A percentile compares a stretch with the other conserved stretches of the same genome.
phyloP scores from a whole-genome alignment of 306 rosid genomes.

The Crataegus laevigata region DNA sequence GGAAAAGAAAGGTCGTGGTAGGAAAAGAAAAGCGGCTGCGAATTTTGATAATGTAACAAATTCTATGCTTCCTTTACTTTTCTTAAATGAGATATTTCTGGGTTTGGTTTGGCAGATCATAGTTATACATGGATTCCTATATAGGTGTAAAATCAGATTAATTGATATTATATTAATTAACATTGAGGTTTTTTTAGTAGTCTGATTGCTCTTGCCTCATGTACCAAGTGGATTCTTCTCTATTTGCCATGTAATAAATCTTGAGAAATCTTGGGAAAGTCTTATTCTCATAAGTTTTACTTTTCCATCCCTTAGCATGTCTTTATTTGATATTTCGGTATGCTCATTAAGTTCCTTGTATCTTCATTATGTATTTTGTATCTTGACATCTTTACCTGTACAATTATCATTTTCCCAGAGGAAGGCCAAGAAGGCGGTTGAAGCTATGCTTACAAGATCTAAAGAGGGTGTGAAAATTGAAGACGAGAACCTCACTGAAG shows the following conservation, averaged over 20 bases:
- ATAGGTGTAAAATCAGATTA: background rate
- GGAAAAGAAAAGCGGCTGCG: constrained; percentile 60
- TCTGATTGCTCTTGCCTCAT: background rate
- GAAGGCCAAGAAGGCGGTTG: constrained; percentile 89
- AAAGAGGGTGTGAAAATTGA: constrained; percentile 52
- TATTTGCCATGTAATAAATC: background rate
- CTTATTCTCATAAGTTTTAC: background rate
- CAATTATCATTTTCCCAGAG: constrained; percentile 27
- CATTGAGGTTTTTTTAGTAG: background rate
- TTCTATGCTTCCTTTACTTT: background rate
- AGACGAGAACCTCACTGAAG: constrained; percentile 55
- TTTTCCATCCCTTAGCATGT: background rate
- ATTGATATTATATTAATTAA: background rate
- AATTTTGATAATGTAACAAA: constrained; percentile 57
- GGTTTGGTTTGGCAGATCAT: background rate
- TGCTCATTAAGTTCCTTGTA: too few relatives aligned
- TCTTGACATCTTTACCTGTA: background rate
- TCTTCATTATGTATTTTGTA: background rate
- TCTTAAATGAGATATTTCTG: background rate
- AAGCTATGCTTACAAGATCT: constrained; percentile 88
- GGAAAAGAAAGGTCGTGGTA: constrained; percentile 54
- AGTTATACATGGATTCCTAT: background rate
- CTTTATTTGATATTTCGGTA: background rate
- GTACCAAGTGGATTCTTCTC: background rate
- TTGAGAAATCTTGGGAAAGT: background rate